A percentile compares a stretch with the other conserved stretches of the same genome.
Conservation (phyloP, 2,329 filamentous ascomycete genomes). For the Hypomyces perniciosus region DNA sequence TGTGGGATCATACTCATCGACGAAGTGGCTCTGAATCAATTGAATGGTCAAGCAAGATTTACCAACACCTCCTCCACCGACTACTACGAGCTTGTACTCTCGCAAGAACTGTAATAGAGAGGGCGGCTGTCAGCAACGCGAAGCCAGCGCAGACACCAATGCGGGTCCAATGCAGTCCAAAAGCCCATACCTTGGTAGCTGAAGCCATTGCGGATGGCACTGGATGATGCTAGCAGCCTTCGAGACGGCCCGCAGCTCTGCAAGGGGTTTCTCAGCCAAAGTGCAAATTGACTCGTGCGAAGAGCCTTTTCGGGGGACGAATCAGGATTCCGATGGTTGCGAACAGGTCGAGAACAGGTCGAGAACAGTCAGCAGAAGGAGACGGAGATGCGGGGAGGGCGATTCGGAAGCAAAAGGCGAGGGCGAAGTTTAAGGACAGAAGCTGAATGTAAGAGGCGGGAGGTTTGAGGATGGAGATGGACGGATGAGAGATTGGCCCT, state of each 20-base stretch:
- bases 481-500: not conserved
- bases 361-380: not conserved
- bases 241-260: not conserved
- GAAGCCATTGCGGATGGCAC: slow-evolving; percentile 27
- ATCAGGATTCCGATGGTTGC: slow-evolving; percentile 5
- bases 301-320: slow-evolving; percentile 9
- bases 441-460: not conserved
- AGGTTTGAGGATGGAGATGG: not conserved
- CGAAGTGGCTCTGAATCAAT: slow-evolving; percentile 92
- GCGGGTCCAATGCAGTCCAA: not conserved
- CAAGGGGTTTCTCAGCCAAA: not conserved
- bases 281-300: slow-evolving; percentile 3
- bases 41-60: slow-evolving; percentile 99
- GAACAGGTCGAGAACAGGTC: slow-evolving; percentile 3
- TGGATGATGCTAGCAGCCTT: slow-evolving; percentile 9
- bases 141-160: slow-evolving; percentile 1
- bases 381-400: not conserved
- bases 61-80: slow-evolving; percentile 95
- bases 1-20: slow-evolving; percentile 98
- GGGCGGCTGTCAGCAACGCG: slow-evolving; percentile 16
- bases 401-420: slow-evolving; percentile 1
- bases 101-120: slow-evolving; percentile 59
- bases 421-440: slow-evolving; percentile 7
- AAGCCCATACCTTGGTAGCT: slow-evolving; percentile 28
- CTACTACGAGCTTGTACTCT: slow-evolving; percentile 95